Evolutionary conservation across 306 rosid species (phyloP).

Genomic region (Prinsepia uniflora): DNA sequence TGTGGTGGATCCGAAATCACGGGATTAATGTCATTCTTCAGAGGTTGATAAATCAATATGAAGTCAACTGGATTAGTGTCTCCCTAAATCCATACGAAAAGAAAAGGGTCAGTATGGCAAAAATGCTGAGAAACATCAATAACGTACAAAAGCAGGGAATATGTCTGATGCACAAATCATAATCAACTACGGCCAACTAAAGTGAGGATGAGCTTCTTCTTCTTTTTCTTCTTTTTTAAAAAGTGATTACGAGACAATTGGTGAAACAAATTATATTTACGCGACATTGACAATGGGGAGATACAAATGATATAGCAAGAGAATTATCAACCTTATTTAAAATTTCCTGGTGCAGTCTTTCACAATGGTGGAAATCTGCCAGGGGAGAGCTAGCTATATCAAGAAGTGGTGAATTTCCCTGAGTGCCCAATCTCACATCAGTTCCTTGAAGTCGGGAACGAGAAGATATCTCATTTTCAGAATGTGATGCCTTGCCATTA

Average conservation of each 20-base stretch:
- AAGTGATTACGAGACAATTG: neutral
- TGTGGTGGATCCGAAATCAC: conserved; percentile 43
- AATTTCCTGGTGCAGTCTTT: conserved; percentile 66
- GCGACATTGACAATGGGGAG: neutral
- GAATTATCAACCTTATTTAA: conserved; percentile 47
- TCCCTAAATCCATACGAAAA: conserved; percentile 42
- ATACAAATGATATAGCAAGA: conserved; percentile 15
- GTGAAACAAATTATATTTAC: neutral
- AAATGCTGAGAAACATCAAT: conserved; percentile 9
- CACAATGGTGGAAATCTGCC: conserved; percentile 69
- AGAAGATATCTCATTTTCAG: conserved; percentile 46
- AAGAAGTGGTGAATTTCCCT: conserved; percentile 46
- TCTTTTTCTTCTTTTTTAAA: too few relatives aligned
- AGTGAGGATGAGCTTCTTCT: too few relatives aligned
- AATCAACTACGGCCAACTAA: neutral
- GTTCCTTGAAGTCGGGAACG: conserved; percentile 29
- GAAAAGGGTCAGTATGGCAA: conserved; percentile 8
- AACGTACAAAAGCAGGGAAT: neutral
- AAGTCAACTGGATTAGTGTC: conserved; percentile 68
- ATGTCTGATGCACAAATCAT: neutral
- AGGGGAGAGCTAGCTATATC: conserved; percentile 58
- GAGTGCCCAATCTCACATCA: conserved; percentile 58
- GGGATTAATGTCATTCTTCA: conserved; percentile 39
- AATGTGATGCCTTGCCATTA: conserved; percentile 33
- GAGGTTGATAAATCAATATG: conserved; percentile 63